phyloP scores from a whole-genome alignment of 2,329 filamentous ascomycete genomes.

The Pseudogymnoascus sp. region DNA sequence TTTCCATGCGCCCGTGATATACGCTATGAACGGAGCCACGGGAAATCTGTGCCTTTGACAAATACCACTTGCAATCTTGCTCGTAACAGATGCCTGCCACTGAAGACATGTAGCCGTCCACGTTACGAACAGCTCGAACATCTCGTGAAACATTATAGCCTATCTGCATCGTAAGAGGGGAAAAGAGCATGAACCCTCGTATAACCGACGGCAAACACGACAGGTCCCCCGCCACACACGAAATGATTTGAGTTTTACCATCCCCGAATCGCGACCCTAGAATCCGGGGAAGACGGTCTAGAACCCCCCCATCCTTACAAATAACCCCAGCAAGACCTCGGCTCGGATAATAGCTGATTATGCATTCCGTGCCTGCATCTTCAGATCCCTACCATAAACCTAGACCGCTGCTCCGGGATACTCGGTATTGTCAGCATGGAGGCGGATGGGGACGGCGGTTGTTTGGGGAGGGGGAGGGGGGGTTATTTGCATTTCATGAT shows the following conservation, averaged over 20 bases:
- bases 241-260: conserved; percentile 2
- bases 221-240: background rate
- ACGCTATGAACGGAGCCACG: no score
- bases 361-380: background rate
- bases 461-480: no score
- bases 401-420: background rate
- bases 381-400: background rate
- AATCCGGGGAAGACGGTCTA: background rate
- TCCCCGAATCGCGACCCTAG: background rate
- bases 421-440: background rate
- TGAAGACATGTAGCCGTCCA: background rate
- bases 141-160: background rate
- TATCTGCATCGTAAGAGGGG: background rate
- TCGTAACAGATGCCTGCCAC: background rate
- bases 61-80: background rate
- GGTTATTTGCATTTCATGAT: conserved; percentile 4
- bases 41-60: background rate
- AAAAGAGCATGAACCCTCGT: background rate
- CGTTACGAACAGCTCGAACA: background rate
- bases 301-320: background rate
- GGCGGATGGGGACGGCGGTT: background rate
- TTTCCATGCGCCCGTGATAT: background rate
- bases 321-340: background rate
- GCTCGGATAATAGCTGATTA: background rate
- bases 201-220: background rate